These are phyloP conservation scores for Cytidiella melzeri DNA, from an alignment of 768 basidiomycete species.

Conservation along the genomic window DNA sequence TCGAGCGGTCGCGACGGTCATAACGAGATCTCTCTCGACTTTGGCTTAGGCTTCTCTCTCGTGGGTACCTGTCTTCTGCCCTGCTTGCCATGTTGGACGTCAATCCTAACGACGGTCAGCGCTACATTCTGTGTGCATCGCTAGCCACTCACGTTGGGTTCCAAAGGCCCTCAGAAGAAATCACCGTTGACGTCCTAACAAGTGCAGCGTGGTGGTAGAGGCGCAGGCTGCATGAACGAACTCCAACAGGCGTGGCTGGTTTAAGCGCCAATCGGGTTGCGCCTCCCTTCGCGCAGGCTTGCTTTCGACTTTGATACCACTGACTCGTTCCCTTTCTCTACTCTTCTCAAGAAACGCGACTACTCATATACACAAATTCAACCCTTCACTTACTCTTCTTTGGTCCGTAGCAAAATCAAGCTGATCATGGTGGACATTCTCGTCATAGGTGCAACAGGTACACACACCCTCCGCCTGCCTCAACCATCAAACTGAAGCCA, in stretches of 20 bases:
- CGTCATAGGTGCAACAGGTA: constrained; percentile 64
- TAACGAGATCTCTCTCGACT: constrained; percentile 1
- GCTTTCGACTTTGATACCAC: not conserved
- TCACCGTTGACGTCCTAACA: too few relatives aligned
- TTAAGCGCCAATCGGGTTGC: too few relatives aligned
- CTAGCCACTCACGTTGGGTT: not conserved
- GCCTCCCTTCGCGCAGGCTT: too few relatives aligned
- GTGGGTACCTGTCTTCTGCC: constrained; percentile 3
- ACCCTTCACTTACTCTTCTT: not conserved
- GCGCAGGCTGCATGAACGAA: too few relatives aligned
- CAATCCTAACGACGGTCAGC: constrained; percentile 12
- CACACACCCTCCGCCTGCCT: not conserved
- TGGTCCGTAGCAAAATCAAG: too few relatives aligned
- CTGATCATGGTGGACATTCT: constrained; percentile 47
- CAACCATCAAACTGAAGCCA: not conserved
- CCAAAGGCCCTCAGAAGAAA: too few relatives aligned
- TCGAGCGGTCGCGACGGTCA: constrained; percentile 4
- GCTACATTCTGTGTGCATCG: not conserved
- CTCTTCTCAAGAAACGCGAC: too few relatives aligned
- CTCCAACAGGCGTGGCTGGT: too few relatives aligned
- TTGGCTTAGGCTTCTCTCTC: constrained; percentile 8
- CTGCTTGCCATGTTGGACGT: constrained; percentile 10
- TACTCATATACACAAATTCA: too few relatives aligned
- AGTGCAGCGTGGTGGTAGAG: too few relatives aligned
- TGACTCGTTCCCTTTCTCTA: not conserved